Evolutionary conservation across 2,329 filamentous ascomycete species (phyloP), one percentile per base, ranked within the genome.

Genomic region (Akanthomyces muscarius): DNA sequence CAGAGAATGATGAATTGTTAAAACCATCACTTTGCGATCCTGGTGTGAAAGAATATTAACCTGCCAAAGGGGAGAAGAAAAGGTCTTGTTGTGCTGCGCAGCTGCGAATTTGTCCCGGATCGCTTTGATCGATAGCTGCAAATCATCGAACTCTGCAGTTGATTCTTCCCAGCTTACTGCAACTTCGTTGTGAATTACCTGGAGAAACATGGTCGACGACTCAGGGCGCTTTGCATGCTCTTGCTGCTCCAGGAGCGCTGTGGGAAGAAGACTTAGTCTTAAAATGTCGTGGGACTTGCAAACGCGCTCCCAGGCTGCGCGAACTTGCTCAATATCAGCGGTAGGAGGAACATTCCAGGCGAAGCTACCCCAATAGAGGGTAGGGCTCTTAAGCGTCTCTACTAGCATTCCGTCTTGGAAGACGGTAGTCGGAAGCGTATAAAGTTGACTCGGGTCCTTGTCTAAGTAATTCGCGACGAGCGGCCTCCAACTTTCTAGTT

Each of bases 251-350:
- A 55, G 36, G 23, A 55, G 52, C 21, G 52, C 52, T 30, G 52
- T 55, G 21, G 52, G 52, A 25, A 55, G 21, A 21, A 55, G 36
- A 30, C 52, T 44, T 21, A 55, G 36, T 55, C 52, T 42, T 5
- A 55, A n/a, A 28, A 55, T 44, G 16, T 55, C 52, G 18, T 55
- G 36, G 36, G 52, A 55, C 38, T 55, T 55, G 52, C 52, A 55
- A 16, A 55, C 52, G 33, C 23, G 21, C 23, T 55, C 38, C 52
- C 52, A 55, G 52, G 52, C 52, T 44, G 11, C 28, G 52, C 52
- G 52, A 16, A 55, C 36, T 28, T n/a, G n/a, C 23, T 55, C 36
- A 42, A 55, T 55, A 55, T 55, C 36, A 13, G 23, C 36, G 16
- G 33, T 54, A 4, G 51, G 51, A n/a, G 25, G 23, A 21, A 55